Percentiles rank a stretch among this genome's conserved stretches.
Evolutionary conservation across 1,284 basidiomycete genomes (phyloP).

Genomic region (Irpex sp.): DNA sequence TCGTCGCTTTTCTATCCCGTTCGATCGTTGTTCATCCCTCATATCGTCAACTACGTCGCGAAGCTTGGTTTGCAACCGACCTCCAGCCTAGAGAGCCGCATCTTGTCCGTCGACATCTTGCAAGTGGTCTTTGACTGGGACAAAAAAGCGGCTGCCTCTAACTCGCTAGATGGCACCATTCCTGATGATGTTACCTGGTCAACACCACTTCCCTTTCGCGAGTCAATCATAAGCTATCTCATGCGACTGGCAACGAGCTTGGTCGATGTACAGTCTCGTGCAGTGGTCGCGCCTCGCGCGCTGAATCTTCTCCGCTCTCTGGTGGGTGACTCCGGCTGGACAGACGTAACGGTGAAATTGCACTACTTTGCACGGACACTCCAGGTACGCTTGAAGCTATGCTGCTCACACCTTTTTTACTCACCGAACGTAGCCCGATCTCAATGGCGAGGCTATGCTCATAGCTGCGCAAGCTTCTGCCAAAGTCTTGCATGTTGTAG

Average conservation of each 20-base stretch:
- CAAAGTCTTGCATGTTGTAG: constrained; percentile 87
- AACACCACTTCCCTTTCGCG: constrained; percentile 78
- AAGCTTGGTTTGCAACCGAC: constrained; percentile 82
- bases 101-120: constrained; percentile 79
- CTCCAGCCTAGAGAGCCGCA: constrained; percentile 79
- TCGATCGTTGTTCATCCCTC: constrained; percentile 92
- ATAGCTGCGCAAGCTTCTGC: constrained; percentile 80
- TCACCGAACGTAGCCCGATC: constrained; percentile 44
- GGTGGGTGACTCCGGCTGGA: constrained; percentile 83
- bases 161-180: constrained; percentile 19
- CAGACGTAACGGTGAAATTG: constrained; percentile 91
- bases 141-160: constrained; percentile 47
- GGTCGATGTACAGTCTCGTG: constrained; percentile 64
- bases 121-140: constrained; percentile 92
- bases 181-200: constrained; percentile 47
- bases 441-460: constrained; percentile 64
- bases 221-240: constrained; percentile 91
- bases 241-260: constrained; percentile 83
- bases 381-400: constrained; percentile 48
- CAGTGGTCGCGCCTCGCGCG: constrained; percentile 72
- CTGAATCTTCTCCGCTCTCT: constrained; percentile 81
- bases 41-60: constrained; percentile 88
- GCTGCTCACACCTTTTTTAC: neutral
- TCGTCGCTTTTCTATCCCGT: constrained; percentile 92
- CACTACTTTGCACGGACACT: constrained; percentile 84